Conservation (phyloP, 352 stramenopile species). For the Phytophthora melonis region DNA sequence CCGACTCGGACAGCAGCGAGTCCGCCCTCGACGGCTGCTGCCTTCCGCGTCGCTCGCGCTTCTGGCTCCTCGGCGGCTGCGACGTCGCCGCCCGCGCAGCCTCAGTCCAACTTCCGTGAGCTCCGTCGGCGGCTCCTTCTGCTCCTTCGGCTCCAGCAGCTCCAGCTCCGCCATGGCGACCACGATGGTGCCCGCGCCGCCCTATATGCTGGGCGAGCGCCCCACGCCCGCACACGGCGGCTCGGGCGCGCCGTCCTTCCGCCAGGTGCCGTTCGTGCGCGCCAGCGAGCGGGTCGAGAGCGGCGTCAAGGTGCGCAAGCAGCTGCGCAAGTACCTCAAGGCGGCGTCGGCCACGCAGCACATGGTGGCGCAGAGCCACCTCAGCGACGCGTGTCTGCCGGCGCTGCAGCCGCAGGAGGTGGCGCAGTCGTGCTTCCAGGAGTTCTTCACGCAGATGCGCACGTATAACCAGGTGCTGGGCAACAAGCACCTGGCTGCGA, state of each 20-base stretch:
- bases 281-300: conserved; percentile 83
- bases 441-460: conserved; percentile 82
- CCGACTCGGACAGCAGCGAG: conserved; percentile 27
- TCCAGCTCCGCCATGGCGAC: conserved; percentile 29
- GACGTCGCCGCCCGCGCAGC: conserved; percentile 8
- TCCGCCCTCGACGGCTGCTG: conserved; percentile 17
- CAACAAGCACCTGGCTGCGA: conserved; percentile 78
- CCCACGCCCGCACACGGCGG: conserved; percentile 65
- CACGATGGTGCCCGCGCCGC: too few relatives aligned
- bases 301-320: conserved; percentile 83
- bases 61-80: conserved; percentile 22
- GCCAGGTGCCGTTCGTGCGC: conserved; percentile 86
- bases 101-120: conserved; percentile 25
- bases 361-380: conserved; percentile 81
- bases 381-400: conserved; percentile 80
- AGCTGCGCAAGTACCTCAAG: conserved; percentile 88
- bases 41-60: conserved; percentile 19
- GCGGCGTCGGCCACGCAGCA: conserved; percentile 79
- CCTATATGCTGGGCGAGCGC: conserved; percentile 86
- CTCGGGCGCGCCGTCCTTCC: conserved; percentile 65
- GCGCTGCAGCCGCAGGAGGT: conserved; percentile 86
- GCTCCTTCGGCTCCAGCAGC: not conserved
- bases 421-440: conserved; percentile 80
- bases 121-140: not conserved
- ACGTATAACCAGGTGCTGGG: conserved; percentile 84